Evolutionary conservation across 495 filamentous ascomycete species (phyloP).

Genomic region (Glutinoglossum americanum): DNA sequence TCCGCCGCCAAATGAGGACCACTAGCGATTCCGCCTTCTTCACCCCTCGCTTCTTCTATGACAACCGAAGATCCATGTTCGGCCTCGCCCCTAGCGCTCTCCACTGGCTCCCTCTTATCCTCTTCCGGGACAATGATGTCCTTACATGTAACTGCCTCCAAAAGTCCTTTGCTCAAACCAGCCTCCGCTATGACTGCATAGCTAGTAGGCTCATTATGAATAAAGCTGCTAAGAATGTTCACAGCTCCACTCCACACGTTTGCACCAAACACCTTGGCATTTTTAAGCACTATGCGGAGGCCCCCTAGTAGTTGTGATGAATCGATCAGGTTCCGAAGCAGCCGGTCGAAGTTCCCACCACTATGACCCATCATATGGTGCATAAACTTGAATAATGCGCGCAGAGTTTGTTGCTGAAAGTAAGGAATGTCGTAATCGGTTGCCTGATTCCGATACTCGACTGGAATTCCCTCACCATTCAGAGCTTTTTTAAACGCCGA

Average conservation of each 20-base stretch:
- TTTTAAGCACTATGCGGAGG: slow-evolving; percentile 60
- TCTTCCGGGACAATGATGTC: slow-evolving; percentile 22
- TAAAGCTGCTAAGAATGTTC: slow-evolving; percentile 81
- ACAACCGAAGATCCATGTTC: background rate
- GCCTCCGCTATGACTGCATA: slow-evolving; percentile 89
- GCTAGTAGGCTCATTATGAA: slow-evolving; percentile 97
- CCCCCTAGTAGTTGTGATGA: slow-evolving; percentile 62
- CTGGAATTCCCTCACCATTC: slow-evolving; percentile 48
- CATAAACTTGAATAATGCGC: slow-evolving; percentile 87
- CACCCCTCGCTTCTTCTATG: slow-evolving; percentile 8
- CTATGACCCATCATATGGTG: slow-evolving; percentile 82
- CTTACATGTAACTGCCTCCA: slow-evolving; percentile 55
- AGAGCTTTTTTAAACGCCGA: slow-evolving; percentile 40
- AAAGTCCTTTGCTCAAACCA: slow-evolving; percentile 62
- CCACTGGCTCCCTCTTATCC: slow-evolving; percentile 14
- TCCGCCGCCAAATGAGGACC: background rate
- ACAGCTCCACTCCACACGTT: slow-evolving; percentile 86
- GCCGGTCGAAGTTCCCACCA: slow-evolving; percentile 66
- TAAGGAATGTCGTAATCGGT: slow-evolving; percentile 87
- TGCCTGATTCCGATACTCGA: slow-evolving; percentile 53
- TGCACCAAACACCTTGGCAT: slow-evolving; percentile 60
- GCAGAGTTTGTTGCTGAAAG: slow-evolving; percentile 75
- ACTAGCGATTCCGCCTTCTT: background rate
- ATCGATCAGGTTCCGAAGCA: slow-evolving; percentile 84
- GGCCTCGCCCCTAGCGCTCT: slow-evolving; percentile 11